phyloP scores from a whole-genome alignment of 202 grass and related monocot genomes.

The Setaria viridis region DNA sequence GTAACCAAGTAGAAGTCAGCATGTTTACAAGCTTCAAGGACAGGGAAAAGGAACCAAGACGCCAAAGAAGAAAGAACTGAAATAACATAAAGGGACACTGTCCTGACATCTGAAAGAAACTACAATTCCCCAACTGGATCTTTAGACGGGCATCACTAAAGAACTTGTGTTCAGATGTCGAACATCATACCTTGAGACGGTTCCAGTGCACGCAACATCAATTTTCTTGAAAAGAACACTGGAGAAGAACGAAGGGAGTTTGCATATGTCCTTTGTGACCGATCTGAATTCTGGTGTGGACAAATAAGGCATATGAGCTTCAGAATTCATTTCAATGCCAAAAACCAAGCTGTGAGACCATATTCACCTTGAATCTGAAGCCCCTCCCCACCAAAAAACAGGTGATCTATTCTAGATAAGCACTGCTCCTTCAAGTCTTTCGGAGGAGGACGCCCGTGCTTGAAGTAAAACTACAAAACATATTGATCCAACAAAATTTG shows the following conservation, averaged over 20 bases:
- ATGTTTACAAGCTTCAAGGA: slow-evolving; percentile 1
- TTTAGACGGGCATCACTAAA: background rate
- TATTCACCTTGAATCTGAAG: slow-evolving; percentile 83
- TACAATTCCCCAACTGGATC: too few species aligned
- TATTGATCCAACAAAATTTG: slow-evolving; percentile 21
- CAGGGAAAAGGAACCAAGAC: background rate
- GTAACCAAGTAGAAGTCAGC: background rate
- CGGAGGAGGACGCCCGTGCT: slow-evolving; percentile 79
- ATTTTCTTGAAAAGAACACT: slow-evolving; percentile 93
- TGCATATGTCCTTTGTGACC: slow-evolving; percentile 95
- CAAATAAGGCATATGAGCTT: slow-evolving; percentile 51
- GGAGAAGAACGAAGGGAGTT: slow-evolving; percentile 88
- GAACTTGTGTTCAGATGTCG: slow-evolving; percentile 24
- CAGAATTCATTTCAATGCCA: slow-evolving; percentile 22
- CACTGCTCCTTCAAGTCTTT: slow-evolving; percentile 95
- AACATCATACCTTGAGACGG: slow-evolving; percentile 73
- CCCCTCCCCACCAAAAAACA: slow-evolving; percentile 93
- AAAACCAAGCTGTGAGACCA: slow-evolving; percentile 27
- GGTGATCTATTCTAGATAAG: slow-evolving; percentile 86
- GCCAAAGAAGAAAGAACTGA: background rate
- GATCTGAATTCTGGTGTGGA: slow-evolving; percentile 81
- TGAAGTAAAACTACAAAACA: slow-evolving; percentile 91
- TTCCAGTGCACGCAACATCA: slow-evolving; percentile 75
- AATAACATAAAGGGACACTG: background rate
- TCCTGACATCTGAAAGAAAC: slow-evolving; percentile 22